phyloP scores from a whole-genome alignment of 1,139 yeast genomes.

The Lodderomyces parapsilosis region DNA sequence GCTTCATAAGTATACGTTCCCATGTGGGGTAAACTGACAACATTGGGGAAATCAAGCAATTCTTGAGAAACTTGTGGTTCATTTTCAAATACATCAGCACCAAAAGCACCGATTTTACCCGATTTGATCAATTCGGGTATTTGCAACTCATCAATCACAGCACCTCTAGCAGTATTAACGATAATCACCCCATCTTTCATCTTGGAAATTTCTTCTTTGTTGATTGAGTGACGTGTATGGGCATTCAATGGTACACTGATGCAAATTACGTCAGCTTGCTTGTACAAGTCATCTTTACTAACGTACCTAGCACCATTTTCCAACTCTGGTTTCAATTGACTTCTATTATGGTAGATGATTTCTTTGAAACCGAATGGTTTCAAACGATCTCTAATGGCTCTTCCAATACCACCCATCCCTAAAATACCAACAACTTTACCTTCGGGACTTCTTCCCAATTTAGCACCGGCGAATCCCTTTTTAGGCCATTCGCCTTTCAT shows the following conservation, averaged over 20 bases:
- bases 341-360: slow-evolving; percentile 62
- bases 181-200: slow-evolving; percentile 67
- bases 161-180: slow-evolving; percentile 74
- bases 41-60: slow-evolving; percentile 53
- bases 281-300: slow-evolving; percentile 53
- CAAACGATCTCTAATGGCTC: slow-evolving; percentile 61
- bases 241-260: slow-evolving; percentile 61
- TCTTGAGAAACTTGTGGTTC: slow-evolving; percentile 74
- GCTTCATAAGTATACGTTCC: slow-evolving; percentile 74
- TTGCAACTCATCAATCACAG: slow-evolving; percentile 67
- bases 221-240: slow-evolving; percentile 60
- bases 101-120: slow-evolving; percentile 73
- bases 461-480: slow-evolving; percentile 26
- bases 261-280: slow-evolving; percentile 56
- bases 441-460: slow-evolving; percentile 49
- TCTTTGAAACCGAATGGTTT: slow-evolving; percentile 63
- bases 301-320: slow-evolving; percentile 60
- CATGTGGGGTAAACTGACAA: slow-evolving; percentile 74
- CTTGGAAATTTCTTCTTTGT: slow-evolving; percentile 48
- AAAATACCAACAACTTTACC: slow-evolving; percentile 64
- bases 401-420: slow-evolving; percentile 80
- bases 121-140: slow-evolving; percentile 59
- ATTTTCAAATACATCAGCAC: slow-evolving; percentile 79
- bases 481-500: slow-evolving; percentile 59
- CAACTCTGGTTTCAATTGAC: slow-evolving; percentile 48